Evolutionary conservation across 176 grass and related monocot genomes (phyloP), one percentile per base, ranked within the genome.

Genomic region (Triticum turgidum): DNA sequence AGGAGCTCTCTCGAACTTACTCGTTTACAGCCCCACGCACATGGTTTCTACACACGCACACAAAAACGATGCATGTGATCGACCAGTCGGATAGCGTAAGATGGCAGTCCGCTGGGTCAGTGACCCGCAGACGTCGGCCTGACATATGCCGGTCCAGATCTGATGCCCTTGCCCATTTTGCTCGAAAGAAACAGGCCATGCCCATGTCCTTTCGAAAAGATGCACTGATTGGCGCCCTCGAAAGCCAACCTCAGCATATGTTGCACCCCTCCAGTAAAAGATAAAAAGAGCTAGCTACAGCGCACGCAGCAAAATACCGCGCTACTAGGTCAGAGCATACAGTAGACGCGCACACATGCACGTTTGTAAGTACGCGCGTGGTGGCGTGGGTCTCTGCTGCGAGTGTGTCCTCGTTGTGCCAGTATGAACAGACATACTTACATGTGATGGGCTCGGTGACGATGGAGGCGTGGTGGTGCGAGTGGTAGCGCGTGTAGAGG

Each of bases 401-500:
- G 44, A 47, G 42, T 30, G 29, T 30, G 29, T 30, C 2, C 29
- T 30, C 29, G 29, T 30, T 30, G 29, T 30, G 29, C 29, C 29
- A 30, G 29, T 30, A 30, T 30, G 29, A 30, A 30, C 29, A 30
- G 29, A 30, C 29, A 30, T 30, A 75, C 41, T 7, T 79, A 94
- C 92, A 94, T 15, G 92, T 94, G 29, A 94, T 94, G 12, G 89
- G 92, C 56, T 94, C 92, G 2, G 92, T 94, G 84, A 94, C 89
- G 39, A 91, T 86, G 56, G 92, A 94, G 2, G 89, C 77, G 61
- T 94, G 87, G 72, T 94, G 89, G 37, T 91, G 89, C 1, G 92
- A 94, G 42, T 91, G 92, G 73, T 91, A 91, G 18, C 89, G 87
- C 18, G 92, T 85, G 54, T 91, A 94, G 64, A 94, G 92, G 61